phyloP scores from a whole-genome alignment of 2,329 filamentous ascomycete species.

The Diaporthe sp. region DNA sequence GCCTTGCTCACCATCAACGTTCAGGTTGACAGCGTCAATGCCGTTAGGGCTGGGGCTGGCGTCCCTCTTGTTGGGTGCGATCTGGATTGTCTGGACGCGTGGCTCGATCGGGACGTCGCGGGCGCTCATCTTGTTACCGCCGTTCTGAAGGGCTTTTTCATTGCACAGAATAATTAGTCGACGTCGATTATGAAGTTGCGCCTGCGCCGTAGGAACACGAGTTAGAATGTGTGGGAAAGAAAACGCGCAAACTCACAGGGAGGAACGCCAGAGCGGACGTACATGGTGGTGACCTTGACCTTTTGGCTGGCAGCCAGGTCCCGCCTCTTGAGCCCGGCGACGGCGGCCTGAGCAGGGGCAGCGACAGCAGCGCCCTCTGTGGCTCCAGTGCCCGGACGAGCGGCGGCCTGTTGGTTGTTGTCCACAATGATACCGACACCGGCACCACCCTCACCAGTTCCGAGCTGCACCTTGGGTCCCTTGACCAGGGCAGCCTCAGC shows the following conservation, averaged over 20 bases:
- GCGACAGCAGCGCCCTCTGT: conserved; percentile 30
- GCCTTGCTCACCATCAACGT: conserved; percentile 59
- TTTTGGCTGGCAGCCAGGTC: conserved; percentile 50
- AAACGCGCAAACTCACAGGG: conserved; percentile 53
- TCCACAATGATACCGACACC: conserved; percentile 56
- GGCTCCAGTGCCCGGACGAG: conserved; percentile 39
- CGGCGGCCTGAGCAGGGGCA: not conserved
- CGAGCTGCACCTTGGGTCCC: conserved; percentile 63
- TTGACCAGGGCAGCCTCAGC: conserved; percentile 62
- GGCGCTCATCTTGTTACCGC: conserved; percentile 42
- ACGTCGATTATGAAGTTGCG: conserved; percentile 23
- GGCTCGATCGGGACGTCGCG: conserved; percentile 40
- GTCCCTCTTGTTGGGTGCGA: conserved; percentile 39
- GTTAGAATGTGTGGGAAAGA: conserved; percentile 24
- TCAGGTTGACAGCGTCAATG: conserved; percentile 61
- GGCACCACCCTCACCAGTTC: conserved; percentile 58
- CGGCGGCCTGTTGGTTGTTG: conserved; percentile 47
- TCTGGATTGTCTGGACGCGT: conserved; percentile 39
- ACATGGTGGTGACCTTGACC: conserved; percentile 63
- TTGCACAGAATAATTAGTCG: conserved; percentile 22
- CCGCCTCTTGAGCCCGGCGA: conserved; percentile 42
- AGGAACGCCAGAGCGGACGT: conserved; percentile 59
- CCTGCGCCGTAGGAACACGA: not conserved
- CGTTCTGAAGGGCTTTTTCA: conserved; percentile 47
- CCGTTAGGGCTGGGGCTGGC: conserved; percentile 42